Percentiles rank a stretch among this genome's conserved stretches.
Evolutionary conservation across 2,329 filamentous ascomycete genomes (phyloP).

Genomic region (Geosmithia putterillii): DNA sequence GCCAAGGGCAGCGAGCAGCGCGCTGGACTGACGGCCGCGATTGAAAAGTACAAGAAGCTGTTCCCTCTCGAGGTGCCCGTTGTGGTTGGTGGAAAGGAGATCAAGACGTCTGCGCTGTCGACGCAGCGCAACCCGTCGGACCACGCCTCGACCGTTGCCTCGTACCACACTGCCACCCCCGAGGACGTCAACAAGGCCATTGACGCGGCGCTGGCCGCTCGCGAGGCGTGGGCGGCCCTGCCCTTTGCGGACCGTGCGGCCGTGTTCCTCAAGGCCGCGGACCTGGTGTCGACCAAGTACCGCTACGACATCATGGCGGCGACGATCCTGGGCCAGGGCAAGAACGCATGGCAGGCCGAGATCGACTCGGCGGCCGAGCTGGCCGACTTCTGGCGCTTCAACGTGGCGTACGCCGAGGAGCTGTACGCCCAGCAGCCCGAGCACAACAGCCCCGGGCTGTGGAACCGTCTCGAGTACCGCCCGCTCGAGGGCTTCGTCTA

Average conservation of each 20-base stretch:
- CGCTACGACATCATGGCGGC: conserved; percentile 93
- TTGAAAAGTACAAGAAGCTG: conserved; percentile 56
- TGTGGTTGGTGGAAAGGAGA: conserved; percentile 69
- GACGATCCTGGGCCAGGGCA: conserved; percentile 92
- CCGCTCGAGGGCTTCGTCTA: conserved; percentile 93
- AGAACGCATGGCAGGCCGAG: conserved; percentile 99
- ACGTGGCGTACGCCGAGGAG: conserved; percentile 87
- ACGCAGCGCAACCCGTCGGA: conserved; percentile 75
- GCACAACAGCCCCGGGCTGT: conserved; percentile 72
- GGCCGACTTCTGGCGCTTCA: conserved; percentile 87
- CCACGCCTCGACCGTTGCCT: conserved; percentile 64
- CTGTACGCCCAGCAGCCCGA: conserved; percentile 77
- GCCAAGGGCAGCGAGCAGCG: conserved; percentile 71
- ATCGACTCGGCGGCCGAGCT: conserved; percentile 91
- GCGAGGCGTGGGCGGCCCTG: conserved; percentile 71
- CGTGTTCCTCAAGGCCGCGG: conserved; percentile 91
- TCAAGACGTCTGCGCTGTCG: conserved; percentile 52
- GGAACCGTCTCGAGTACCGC: conserved; percentile 85
- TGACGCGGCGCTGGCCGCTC: conserved; percentile 72
- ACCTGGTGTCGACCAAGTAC: conserved; percentile 84
- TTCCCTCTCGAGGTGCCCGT: conserved; percentile 69
- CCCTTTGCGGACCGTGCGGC: conserved; percentile 86
- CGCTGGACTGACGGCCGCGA: conserved; percentile 59
- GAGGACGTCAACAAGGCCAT: conserved; percentile 72
- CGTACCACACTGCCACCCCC: conserved; percentile 70